Conservation (phyloP, 805 yeast species). For the Yarrowia sp. region DNA sequence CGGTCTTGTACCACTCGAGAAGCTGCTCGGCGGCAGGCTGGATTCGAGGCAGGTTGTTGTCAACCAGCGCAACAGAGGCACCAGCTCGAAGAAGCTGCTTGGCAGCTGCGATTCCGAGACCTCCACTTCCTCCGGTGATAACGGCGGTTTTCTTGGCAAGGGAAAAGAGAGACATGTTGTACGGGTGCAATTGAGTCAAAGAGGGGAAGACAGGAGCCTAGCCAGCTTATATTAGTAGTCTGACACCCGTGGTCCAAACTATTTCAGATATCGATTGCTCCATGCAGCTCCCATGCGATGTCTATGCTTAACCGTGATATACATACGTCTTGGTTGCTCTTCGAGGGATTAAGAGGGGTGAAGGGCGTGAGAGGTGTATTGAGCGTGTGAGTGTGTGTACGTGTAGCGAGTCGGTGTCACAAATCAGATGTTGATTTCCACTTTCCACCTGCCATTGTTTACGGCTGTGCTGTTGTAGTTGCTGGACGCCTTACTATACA, state of each 20-base stretch:
- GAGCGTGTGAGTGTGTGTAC: too few relatives aligned
- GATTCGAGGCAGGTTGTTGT: constrained; percentile 67
- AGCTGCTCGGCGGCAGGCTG: constrained; percentile 61
- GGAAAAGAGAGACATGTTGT: constrained; percentile 42
- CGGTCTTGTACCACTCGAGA: constrained; percentile 55
- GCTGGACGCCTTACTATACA: too few relatives aligned
- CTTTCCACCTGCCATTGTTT: too few relatives aligned
- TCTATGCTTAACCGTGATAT: constrained; percentile 15
- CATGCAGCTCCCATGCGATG: constrained; percentile 9
- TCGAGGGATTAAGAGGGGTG: constrained; percentile 11
- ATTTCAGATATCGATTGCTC: constrained; percentile 8
- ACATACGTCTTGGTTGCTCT: constrained; percentile 23
- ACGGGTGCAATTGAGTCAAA: not conserved
- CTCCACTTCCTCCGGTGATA: constrained; percentile 85
- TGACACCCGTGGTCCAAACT: not conserved
- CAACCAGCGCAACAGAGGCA: constrained; percentile 75
- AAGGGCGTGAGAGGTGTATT: too few relatives aligned
- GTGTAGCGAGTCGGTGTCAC: too few relatives aligned
- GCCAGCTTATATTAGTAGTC: constrained; percentile 14
- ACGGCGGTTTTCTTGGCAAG: constrained; percentile 66
- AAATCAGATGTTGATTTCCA: too few relatives aligned
- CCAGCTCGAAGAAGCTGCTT: constrained; percentile 78
- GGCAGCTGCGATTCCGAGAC: constrained; percentile 68
- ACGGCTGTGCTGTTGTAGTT: too few relatives aligned
- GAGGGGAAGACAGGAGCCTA: not conserved